phyloP scores from a whole-genome alignment of 139 green algal species.

The Closterium sp. region DNA sequence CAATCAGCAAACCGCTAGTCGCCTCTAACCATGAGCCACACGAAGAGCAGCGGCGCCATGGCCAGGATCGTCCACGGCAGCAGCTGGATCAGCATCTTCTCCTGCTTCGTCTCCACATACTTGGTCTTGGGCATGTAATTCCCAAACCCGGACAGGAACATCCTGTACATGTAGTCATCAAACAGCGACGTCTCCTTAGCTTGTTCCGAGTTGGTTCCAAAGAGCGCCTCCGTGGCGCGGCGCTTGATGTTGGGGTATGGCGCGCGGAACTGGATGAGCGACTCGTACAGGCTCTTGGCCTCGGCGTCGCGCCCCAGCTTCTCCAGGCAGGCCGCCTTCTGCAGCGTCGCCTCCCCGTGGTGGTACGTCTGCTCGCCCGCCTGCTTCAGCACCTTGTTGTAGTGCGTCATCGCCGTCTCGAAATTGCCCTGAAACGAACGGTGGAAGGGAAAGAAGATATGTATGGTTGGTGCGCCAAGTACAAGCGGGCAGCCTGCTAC shows the following conservation, averaged over 20 bases:
- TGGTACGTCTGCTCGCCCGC: not conserved
- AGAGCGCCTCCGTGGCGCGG: not conserved
- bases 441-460: not conserved
- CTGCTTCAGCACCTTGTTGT: not conserved
- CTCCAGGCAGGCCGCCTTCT: constrained; percentile 7
- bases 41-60: not conserved
- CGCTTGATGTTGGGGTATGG: constrained; percentile 15
- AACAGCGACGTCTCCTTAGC: not conserved
- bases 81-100: not conserved
- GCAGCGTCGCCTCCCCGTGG: not conserved
- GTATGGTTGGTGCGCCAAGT: not conserved
- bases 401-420: constrained; percentile 4
- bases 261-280: constrained; percentile 8
- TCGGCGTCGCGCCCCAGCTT: not conserved
- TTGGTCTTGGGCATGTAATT: not conserved
- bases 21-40: not conserved
- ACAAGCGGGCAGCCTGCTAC: not conserved
- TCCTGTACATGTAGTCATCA: not conserved
- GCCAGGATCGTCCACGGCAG: not conserved
- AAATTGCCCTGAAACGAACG: not conserved
- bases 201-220: not conserved
- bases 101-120: constrained; percentile 6
- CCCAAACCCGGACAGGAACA: constrained; percentile 9
- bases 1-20: not conserved
- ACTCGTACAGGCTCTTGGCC: not conserved